Percentiles rank a stretch among this genome's conserved stretches.
phyloP scores from a whole-genome alignment of 306 rosid genomes.

The Mucuna pruriens region DNA sequence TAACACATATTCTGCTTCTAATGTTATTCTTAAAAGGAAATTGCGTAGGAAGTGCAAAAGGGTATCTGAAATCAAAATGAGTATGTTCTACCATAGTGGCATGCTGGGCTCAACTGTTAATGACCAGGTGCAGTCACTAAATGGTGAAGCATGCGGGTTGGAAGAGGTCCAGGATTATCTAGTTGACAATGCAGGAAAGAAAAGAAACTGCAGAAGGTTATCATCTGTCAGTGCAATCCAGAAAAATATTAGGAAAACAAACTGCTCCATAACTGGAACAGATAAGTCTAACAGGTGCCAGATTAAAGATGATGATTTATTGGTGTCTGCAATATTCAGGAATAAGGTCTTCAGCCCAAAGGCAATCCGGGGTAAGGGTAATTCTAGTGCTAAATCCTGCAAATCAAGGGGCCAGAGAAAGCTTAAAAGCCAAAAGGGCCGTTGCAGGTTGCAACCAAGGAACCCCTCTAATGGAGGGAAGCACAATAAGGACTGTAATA shows the following conservation, averaged over 20 bases:
- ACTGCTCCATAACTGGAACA: slow-evolving; percentile 50
- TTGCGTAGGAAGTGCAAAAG: slow-evolving; percentile 72
- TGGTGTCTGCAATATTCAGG: slow-evolving; percentile 86
- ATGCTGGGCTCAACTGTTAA: slow-evolving; percentile 46
- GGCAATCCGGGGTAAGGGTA: slow-evolving; percentile 35
- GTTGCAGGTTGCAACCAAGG: slow-evolving; percentile 81
- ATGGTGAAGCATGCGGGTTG: slow-evolving; percentile 47
- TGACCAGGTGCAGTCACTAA: slow-evolving; percentile 47
- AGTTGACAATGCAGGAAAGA: slow-evolving; percentile 46
- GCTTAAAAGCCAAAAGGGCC: slow-evolving; percentile 64
- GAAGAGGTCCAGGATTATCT: slow-evolving; percentile 54
- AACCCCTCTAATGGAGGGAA: slow-evolving; percentile 71
- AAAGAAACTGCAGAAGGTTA: slow-evolving; percentile 44
- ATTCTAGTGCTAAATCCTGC: slow-evolving; percentile 54
- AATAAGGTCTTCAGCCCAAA: slow-evolving; percentile 61
- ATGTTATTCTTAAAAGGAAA: slow-evolving; percentile 66
- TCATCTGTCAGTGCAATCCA: slow-evolving; percentile 47
- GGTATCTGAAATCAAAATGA: slow-evolving; percentile 80
- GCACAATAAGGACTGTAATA: slow-evolving; percentile 70
- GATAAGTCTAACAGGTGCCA: slow-evolving; percentile 60
- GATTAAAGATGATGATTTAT: slow-evolving; percentile 87
- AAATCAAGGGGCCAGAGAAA: slow-evolving; percentile 63
- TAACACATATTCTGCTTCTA: slow-evolving; percentile 49
- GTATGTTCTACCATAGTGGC: slow-evolving; percentile 50
- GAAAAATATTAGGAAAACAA: slow-evolving; percentile 50